A percentile compares a stretch with the other conserved stretches of the same genome.
These are phyloP conservation scores for Daphne laureola DNA, from an alignment of 441 rosid genomes.

Conservation along the genomic window DNA sequence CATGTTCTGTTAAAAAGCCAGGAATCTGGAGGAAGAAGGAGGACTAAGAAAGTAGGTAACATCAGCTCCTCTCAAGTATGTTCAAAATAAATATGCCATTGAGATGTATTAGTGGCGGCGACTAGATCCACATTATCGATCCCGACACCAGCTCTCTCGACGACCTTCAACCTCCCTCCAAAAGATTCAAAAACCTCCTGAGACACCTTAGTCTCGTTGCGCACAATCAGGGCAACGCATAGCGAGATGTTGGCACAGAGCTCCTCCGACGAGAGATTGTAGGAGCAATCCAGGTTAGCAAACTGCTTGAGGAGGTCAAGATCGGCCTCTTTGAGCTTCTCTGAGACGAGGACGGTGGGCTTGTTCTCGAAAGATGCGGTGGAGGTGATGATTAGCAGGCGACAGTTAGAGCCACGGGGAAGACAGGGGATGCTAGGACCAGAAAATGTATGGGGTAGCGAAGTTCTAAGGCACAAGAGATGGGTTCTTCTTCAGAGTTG, in stretches of 20 bases:
- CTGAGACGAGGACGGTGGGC: constrained; percentile 77
- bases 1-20: no score
- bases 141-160: constrained; percentile 97
- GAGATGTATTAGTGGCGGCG: no score
- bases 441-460: constrained; percentile 28
- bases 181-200: constrained; percentile 86
- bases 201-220: constrained; percentile 87
- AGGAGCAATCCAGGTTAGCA: constrained; percentile 75
- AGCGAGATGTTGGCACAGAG: constrained; percentile 79
- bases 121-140: constrained; percentile 96
- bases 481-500: constrained; percentile 15
- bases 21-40: no score
- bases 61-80: no score
- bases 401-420: constrained; percentile 12
- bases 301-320: constrained; percentile 38
- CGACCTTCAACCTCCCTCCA: constrained; percentile 81
- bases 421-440: constrained; percentile 14
- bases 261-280: constrained; percentile 73
- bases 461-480: constrained; percentile 29
- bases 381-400: constrained; percentile 37
- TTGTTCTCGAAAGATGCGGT: constrained; percentile 30
- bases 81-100: no score
- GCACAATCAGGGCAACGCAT: constrained; percentile 80
- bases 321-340: constrained; percentile 87
- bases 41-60: no score